Conservation (phyloP, 2,329 filamentous ascomycete genomes). For the Alternaria tenuissima region DNA sequence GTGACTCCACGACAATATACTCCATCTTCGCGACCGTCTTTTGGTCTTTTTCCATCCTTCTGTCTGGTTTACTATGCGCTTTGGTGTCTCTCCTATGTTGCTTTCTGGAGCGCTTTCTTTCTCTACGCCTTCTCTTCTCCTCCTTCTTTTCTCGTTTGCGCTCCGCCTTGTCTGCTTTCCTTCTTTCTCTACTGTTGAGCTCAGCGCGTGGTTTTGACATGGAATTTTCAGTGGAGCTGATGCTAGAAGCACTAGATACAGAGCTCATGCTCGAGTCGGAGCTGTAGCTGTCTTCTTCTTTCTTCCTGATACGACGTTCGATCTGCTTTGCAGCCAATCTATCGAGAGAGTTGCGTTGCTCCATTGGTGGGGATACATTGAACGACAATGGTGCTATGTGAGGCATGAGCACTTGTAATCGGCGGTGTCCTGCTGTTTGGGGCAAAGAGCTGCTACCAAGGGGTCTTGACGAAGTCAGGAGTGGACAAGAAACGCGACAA, state of each 20-base stretch:
- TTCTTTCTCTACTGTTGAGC: neutral
- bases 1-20: neutral
- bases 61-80: neutral
- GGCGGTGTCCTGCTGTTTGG: neutral
- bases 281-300: neutral
- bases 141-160: neutral
- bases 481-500: too few relatives aligned
- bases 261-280: neutral
- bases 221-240: neutral
- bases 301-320: neutral
- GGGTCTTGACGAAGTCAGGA: too few relatives aligned
- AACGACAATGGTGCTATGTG: neutral
- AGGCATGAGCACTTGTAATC: neutral
- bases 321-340: slow-evolving; percentile 2
- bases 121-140: neutral
- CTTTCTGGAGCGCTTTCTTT: too few relatives aligned
- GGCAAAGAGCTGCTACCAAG: too few relatives aligned
- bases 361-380: neutral
- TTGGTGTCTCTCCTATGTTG: neutral
- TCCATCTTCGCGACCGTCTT: neutral
- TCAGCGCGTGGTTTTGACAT: neutral
- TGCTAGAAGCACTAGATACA: neutral
- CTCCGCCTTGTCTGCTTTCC: neutral
- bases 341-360: neutral
- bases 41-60: neutral